Base-by-base conservation (phyloP, 805 yeast species). In the Wickerhamomyces ciferrii region DNA sequence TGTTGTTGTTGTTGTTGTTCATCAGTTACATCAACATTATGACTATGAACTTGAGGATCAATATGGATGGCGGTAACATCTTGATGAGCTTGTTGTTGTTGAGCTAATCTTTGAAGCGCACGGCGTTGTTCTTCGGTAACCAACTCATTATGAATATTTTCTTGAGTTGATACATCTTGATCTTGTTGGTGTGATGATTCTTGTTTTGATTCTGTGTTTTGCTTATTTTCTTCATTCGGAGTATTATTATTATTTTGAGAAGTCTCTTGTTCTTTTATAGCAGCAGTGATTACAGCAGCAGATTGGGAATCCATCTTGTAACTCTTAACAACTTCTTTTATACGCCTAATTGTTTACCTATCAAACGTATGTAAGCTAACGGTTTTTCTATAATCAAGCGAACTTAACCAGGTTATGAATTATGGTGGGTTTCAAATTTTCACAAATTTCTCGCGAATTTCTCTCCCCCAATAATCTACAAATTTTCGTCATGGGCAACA, bases 171-270 rank as follows among this genome's bases (percentile, higher is more conserved):
- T 39, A 32, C 19, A 17, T n/a, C 21, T 24, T 36, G 38, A 3
- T 23, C 41, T 11, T 43, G 45, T 41, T 13, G 38, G 7, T 20
- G 43, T 42, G 17, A 10, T 4, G 31, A 31, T 25, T 29, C 43
- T 25, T 19, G 32, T 35, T 46, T 20, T 43, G 49, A 17, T 38
- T 46, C 20, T 25, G 14, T 39, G 43, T 31, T n/a, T 27, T 24
- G 70, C 75, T 67, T 91, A 83, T 70, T 84, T 89, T 29, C 83
- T 85, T 48, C 90, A 88, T 14, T 89, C 11, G 31, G 31, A 8
- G 14, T 10, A 27, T 8, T 59, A 91, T 91, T 31, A 43, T 24
- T 49, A 15, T 44, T 44, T 46, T 51, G 44, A 24, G 29, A 23
- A 11, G 17, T 45, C 13, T 46, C 78, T 83, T 45, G 66, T 68